These are phyloP conservation scores for Vigna reflexopilosa DNA, from an alignment of 306 rosid genomes.

Conservation along the genomic window DNA sequence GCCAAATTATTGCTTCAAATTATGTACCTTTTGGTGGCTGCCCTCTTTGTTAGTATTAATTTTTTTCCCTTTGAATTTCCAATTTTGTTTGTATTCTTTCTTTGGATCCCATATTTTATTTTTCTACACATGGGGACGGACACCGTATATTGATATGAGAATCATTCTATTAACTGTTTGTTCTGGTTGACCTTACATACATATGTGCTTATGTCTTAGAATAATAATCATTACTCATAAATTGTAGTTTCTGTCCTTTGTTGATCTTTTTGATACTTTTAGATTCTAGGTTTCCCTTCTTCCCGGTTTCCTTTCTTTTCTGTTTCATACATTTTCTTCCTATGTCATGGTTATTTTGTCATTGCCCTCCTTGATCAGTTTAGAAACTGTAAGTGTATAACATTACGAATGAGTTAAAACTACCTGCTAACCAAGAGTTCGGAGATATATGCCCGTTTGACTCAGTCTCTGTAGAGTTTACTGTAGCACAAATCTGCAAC, in stretches of 20 bases:
- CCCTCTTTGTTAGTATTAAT: conserved; percentile 42
- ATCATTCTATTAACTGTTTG: conserved; percentile 47
- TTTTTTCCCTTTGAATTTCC: conserved; percentile 40
- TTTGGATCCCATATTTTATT: conserved; percentile 46
- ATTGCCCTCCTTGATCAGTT: not conserved
- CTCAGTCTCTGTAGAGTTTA: not conserved
- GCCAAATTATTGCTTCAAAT: conserved; percentile 42
- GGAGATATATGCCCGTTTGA: no score
- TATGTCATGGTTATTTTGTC: not conserved
- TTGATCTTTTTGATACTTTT: not conserved
- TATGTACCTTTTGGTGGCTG: conserved; percentile 49
- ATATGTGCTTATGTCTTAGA: conserved; percentile 13
- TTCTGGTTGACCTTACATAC: conserved; percentile 33
- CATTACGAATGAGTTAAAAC: not conserved
- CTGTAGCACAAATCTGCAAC: not conserved
- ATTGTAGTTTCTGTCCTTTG: conserved; percentile 16
- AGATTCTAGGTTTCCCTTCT: not conserved
- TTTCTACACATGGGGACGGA: conserved; percentile 47
- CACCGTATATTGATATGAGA: conserved; percentile 46
- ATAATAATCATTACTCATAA: conserved; percentile 6
- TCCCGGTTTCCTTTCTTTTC: no score
- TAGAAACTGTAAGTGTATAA: not conserved
- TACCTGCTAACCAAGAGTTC: not conserved
- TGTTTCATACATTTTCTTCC: not conserved
- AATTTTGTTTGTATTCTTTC: conserved; percentile 56